Percentiles rank a stretch among this genome's conserved stretches.
These are phyloP conservation scores for Fraxinus excelsior DNA, from an alignment of 257 asterid species.

Conservation along the genomic window DNA sequence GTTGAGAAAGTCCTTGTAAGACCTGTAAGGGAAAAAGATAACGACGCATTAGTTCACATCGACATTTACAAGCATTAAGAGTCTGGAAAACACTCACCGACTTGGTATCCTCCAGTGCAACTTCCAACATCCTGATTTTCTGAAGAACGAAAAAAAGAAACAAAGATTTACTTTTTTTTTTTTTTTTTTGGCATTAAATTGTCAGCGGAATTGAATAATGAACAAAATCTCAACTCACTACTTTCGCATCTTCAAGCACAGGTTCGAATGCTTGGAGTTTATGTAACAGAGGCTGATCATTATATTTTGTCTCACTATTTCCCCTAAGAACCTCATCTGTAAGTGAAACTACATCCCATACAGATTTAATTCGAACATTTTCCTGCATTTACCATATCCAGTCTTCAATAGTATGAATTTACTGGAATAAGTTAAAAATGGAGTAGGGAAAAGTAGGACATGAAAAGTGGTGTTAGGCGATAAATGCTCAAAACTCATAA, in stretches of 20 bases:
- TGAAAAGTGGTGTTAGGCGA: not conserved
- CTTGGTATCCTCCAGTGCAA: conserved; percentile 59
- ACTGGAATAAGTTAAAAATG: not conserved
- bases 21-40: conserved; percentile 37
- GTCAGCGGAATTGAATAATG: not conserved
- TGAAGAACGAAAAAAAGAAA: conserved; percentile 19
- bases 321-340: conserved; percentile 3
- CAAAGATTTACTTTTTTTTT: not conserved
- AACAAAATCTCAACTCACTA: conserved; percentile 34
- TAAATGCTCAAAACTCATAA: not conserved
- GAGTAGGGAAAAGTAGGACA: not conserved
- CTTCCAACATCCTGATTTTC: conserved; percentile 66
- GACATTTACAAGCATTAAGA: not conserved
- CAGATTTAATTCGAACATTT: conserved; percentile 31
- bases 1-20: conserved; percentile 52
- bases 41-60: not conserved
- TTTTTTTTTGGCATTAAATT: not conserved
- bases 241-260: conserved; percentile 44
- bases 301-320: conserved; percentile 7
- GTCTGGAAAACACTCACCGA: conserved; percentile 41
- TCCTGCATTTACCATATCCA: conserved; percentile 31
- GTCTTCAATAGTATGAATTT: not conserved
- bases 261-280: conserved; percentile 51
- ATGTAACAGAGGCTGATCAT: conserved; percentile 23
- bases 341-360: conserved; percentile 20